Evolutionary conservation across 495 filamentous ascomycete genomes (phyloP), one percentile per base, ranked within the genome.

Genomic region (Glonium stellatum): DNA sequence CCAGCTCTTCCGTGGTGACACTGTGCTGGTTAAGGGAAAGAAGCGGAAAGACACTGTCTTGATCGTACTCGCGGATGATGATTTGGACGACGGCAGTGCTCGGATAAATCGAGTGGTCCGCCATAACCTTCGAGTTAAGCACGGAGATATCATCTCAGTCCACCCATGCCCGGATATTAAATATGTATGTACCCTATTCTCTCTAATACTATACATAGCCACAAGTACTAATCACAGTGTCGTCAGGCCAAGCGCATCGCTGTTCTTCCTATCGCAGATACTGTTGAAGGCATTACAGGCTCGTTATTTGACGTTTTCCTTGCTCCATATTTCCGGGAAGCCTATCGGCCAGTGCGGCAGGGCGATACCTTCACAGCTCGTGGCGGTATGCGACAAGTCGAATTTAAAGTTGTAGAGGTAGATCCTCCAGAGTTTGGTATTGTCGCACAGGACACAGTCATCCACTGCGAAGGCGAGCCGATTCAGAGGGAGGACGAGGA

Each of bases 161-260:
- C 91, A 97, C 79, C 83, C 93, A n/a, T 98, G 93, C 78, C 92
- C 95, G n/a, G 93, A 98, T 73, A 98, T 98, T 78, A 98, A 98
- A 96, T 98, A 98, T 76, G 92, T 97, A 77, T 72, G 90, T 77
- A 15, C 15, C 13, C 1, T 31, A 31, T 15, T 6, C 56, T 6
- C 48, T 55, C 25, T 18, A 46, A 36, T 4, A 0, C 18, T 6
- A 8, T 25, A 39, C n/a, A 1, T 23, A 13, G 12, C 10, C 34
- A 42, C 21, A 21, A 34, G 31, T 37, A 54, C 67, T 76, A 67
- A 76, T 61, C 31, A 46, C 22, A 46, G 19, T 54, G 11, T 35
- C 54, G 52, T 34, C 48, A 97, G 92, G 93, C 93, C 75, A 97
- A 97, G 82, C 92, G 93, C 68, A 96, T 98, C 72, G 93, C 95